Base-by-base conservation (phyloP, 2,329 filamentous ascomycete genomes). In the Waltergamsia citrina region DNA sequence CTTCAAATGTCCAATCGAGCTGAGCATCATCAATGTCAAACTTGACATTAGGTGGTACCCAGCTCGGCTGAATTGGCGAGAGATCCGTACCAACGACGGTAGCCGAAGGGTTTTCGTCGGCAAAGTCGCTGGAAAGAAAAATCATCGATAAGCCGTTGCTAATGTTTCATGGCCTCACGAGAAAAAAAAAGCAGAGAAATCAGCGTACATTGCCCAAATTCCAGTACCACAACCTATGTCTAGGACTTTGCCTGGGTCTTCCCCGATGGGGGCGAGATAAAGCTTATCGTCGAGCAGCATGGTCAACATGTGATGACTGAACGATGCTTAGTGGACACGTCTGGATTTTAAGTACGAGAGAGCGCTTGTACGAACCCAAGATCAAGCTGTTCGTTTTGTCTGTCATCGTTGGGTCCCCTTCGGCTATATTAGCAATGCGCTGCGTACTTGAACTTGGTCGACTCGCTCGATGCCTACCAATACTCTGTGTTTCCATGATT, bases 191-290 rank as follows among this genome's bases (percentile, higher is more conserved):
- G 23, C n/a, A 25, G 23, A n/a, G 23, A 15, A 12, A 11, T 46
- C 51, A 39, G 49, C 54, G 30, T 57, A 51, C 1, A 46, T 51
- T 3, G 69, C 64, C 71, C 71, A 74, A 37, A 71, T 66, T 4
- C 72, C 71, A 2, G 70, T 71, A 10, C 74, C 74, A 6, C 70
- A 75, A 19, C 69, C 67, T 12, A 74, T 50, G 41, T 74, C 69
- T 19, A 75, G 50, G 10, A 51, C 38, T 24, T 33, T 36, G 24
- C 38, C 19, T 1, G 48, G 45, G 11, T 43, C 35, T 4, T 36
- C 29, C 8, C 41, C 33, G 14, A 53, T 37, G 2, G 50, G 50
- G 2, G 47, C 46, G 3, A 49, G 30, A 22, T 42, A 48, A 5
- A 52, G 35, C 29, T 44, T 33, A 19, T 48, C 41, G 7, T 46